Conservation (phyloP, 1,284 basidiomycete genomes). For the Fomitopsis betulina region DNA sequence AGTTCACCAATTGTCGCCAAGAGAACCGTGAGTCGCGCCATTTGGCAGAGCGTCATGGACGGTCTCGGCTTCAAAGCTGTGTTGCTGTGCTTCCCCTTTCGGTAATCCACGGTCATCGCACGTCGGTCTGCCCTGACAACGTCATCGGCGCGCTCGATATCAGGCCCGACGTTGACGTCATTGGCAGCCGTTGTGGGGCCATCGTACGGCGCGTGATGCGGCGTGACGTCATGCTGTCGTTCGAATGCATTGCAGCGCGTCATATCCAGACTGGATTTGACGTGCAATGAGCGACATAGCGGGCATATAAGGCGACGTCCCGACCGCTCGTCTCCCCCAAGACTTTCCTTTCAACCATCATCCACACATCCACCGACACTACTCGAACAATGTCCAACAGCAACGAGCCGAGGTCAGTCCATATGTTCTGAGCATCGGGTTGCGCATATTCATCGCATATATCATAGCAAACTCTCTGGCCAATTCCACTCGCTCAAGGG, state of each 20-base stretch:
- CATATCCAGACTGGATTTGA: neutral
- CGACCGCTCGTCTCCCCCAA: neutral
- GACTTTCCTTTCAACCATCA: neutral
- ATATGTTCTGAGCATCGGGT: neutral
- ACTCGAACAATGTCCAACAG: constrained; percentile 8
- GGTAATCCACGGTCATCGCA: neutral
- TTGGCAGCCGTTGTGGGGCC: neutral
- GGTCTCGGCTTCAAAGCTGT: neutral
- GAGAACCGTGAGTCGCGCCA: neutral
- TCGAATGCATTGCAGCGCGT: neutral
- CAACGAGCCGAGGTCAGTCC: constrained; percentile 17
- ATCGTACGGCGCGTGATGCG: no score
- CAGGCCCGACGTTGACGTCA: neutral
- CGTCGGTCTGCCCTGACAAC: neutral
- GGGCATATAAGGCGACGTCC: neutral
- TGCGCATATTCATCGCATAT: neutral
- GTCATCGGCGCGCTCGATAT: neutral
- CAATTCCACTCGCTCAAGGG: constrained; percentile 62
- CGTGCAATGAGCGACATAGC: neutral
- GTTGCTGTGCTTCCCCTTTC: neutral
- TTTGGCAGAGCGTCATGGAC: neutral
- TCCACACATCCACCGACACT: neutral
- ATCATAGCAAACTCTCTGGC: constrained; percentile 53
- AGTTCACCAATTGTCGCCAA: neutral
- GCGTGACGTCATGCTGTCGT: constrained; percentile 3